Conservation (phyloP, 495 filamentous ascomycete species). For the Jackrogersella minutella region DNA sequence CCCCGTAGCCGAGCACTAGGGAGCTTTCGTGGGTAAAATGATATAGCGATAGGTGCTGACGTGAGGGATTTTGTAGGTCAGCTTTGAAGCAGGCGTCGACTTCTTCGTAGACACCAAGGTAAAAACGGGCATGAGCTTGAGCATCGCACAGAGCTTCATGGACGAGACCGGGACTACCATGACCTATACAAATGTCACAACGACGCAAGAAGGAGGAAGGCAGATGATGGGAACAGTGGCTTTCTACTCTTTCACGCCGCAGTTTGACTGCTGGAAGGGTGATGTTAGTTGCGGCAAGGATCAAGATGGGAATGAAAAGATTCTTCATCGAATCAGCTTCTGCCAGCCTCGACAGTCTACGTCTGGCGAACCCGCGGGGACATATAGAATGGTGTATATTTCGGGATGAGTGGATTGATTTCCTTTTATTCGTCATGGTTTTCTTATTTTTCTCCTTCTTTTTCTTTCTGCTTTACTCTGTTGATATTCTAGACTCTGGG, state of each 20-base stretch:
- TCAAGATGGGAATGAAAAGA: conserved; percentile 14
- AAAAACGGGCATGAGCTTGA: neutral
- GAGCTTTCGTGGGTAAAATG: neutral
- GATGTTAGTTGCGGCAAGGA: conserved; percentile 29
- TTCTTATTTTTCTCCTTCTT: too few species aligned
- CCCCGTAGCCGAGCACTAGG: neutral
- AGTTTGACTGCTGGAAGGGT: conserved; percentile 31
- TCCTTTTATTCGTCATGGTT: neutral
- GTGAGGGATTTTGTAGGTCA: neutral
- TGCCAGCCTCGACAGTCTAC: conserved; percentile 24
- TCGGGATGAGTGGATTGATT: conserved; percentile 8
- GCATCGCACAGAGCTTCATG: conserved; percentile 28
- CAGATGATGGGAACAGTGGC: conserved; percentile 27
- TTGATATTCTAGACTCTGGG: neutral
- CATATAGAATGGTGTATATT: conserved; percentile 34
- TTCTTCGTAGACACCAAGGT: conserved; percentile 3
- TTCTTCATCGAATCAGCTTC: conserved; percentile 19
- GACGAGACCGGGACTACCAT: conserved; percentile 23
- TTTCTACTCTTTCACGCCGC: conserved; percentile 35
- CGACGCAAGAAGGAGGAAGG: conserved; percentile 10
- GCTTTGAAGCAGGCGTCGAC: conserved; percentile 16
- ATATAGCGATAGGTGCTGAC: conserved; percentile 1
- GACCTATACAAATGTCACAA: conserved; percentile 21
- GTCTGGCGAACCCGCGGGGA: conserved; percentile 9
- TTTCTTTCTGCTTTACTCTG: too few species aligned